Percentiles rank a stretch among this genome's conserved stretches.
Evolutionary conservation across 257 asterid species (phyloP).

Genomic region (Ehretia macrophylla): DNA sequence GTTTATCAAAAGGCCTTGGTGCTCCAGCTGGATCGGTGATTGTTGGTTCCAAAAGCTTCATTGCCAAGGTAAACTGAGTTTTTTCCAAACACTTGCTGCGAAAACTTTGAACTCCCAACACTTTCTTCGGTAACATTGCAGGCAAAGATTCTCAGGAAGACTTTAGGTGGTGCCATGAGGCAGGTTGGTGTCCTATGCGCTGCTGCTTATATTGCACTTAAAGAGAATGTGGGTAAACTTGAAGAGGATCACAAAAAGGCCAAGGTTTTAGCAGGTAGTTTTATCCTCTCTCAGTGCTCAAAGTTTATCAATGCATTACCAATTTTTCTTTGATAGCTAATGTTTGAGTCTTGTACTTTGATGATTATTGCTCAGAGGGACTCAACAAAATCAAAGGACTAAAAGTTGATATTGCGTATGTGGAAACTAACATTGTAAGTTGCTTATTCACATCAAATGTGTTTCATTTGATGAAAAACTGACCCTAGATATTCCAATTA

Average conservation of each 20-base stretch:
- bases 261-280: constrained; percentile 68
- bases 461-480: neutral
- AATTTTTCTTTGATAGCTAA: constrained; percentile 4
- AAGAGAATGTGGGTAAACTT: constrained; percentile 73
- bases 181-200: constrained; percentile 93
- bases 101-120: neutral
- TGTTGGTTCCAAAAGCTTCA: constrained; percentile 84
- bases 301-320: neutral
- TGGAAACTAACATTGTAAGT: constrained; percentile 96
- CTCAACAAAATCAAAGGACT: constrained; percentile 72
- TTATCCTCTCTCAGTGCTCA: neutral
- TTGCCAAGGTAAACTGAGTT: constrained; percentile 48
- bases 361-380: constrained; percentile 45
- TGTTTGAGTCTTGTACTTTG: neutral
- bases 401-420: constrained; percentile 63
- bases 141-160: constrained; percentile 93
- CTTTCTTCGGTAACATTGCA: constrained; percentile 4
- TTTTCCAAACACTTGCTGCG: neutral
- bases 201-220: constrained; percentile 77
- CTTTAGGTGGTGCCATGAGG: constrained; percentile 97
- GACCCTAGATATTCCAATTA: too few relatives aligned
- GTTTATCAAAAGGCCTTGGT: constrained; percentile 96
- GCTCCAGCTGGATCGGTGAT: constrained; percentile 94
- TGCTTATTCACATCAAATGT: neutral
- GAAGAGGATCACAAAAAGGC: constrained; percentile 85